Evolutionary conservation across 495 filamentous ascomycete genomes (phyloP).

Genomic region (Baudoinia panamericana): DNA sequence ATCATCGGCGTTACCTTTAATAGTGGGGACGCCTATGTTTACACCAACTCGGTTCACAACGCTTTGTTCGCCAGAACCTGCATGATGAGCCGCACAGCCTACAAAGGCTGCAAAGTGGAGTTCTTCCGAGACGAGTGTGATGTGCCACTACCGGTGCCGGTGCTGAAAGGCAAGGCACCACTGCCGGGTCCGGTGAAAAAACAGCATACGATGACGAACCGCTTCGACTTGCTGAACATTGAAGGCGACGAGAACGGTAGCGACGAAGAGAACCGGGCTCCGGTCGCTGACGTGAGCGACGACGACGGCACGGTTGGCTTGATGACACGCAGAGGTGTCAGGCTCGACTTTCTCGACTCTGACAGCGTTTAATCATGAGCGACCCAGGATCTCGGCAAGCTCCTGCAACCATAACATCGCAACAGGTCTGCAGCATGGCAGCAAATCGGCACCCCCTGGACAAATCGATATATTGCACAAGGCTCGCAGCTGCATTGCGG

Average conservation of each 20-base stretch:
- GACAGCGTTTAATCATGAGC: slow-evolving; percentile 1
- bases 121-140: slow-evolving; percentile 67
- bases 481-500: too few relatives aligned
- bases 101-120: slow-evolving; percentile 59
- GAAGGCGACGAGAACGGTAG: slow-evolving; percentile 28
- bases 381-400: background rate
- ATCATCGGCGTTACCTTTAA: slow-evolving; percentile 53
- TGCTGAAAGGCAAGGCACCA: slow-evolving; percentile 26
- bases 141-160: slow-evolving; percentile 38
- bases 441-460: too few relatives aligned
- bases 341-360: slow-evolving; percentile 11
- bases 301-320: slow-evolving; percentile 4
- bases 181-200: slow-evolving; percentile 29
- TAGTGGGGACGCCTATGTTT: slow-evolving; percentile 47
- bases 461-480: too few relatives aligned
- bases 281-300: slow-evolving; percentile 1
- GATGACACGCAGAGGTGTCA: slow-evolving; percentile 3
- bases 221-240: slow-evolving; percentile 51
- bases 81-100: slow-evolving; percentile 62
- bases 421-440: background rate
- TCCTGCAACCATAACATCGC: background rate
- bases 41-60: slow-evolving; percentile 66
- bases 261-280: slow-evolving; percentile 11
- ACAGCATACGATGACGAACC: slow-evolving; percentile 35
- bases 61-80: slow-evolving; percentile 63